These are phyloP conservation scores for Candida yuanshanica DNA, from an alignment of 805 yeast genomes.

Conservation along the genomic window DNA sequence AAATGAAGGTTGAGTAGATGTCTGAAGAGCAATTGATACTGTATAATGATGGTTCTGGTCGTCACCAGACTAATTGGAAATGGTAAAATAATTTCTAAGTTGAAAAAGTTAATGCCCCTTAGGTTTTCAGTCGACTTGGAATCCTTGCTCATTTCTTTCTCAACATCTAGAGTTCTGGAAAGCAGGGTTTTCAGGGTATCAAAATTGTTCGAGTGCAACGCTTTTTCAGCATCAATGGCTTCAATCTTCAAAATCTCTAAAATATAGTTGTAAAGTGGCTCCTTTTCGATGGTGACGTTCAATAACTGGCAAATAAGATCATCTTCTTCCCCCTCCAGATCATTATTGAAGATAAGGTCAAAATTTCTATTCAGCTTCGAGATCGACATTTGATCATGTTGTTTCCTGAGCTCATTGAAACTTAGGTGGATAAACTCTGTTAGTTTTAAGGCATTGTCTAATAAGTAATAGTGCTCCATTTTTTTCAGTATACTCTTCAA, in stretches of 20 bases:
- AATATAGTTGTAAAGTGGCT: constrained; percentile 35
- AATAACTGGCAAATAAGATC: constrained; percentile 25
- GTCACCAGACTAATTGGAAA: constrained; percentile 81
- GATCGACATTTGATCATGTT: constrained; percentile 24
- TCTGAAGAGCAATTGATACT: constrained; percentile 77
- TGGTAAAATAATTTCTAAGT: constrained; percentile 60
- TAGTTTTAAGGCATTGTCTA: constrained; percentile 45
- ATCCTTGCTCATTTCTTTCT: constrained; percentile 10
- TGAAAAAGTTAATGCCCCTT: constrained; percentile 45
- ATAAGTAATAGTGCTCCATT: constrained; percentile 53
- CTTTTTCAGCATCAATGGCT: constrained; percentile 49
- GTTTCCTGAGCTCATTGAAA: constrained; percentile 45
- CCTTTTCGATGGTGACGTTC: constrained; percentile 36
- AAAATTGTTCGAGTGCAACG: constrained; percentile 39
- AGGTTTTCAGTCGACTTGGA: constrained; percentile 27
- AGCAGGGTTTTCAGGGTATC: constrained; percentile 39
- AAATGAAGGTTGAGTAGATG: constrained; percentile 60
- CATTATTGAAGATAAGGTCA: constrained; percentile 7
- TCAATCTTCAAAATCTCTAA: constrained; percentile 47
- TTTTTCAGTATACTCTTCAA: constrained; percentile 41
- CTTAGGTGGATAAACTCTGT: constrained; percentile 47
- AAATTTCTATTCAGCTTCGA: constrained; percentile 30
- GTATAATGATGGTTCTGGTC: constrained; percentile 61
- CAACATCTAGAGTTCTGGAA: constrained; percentile 32
- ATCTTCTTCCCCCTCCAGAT: constrained; percentile 5